Base-by-base conservation (phyloP, 169 alveolate genomes). In the Plasmodium gallinaceum region DNA sequence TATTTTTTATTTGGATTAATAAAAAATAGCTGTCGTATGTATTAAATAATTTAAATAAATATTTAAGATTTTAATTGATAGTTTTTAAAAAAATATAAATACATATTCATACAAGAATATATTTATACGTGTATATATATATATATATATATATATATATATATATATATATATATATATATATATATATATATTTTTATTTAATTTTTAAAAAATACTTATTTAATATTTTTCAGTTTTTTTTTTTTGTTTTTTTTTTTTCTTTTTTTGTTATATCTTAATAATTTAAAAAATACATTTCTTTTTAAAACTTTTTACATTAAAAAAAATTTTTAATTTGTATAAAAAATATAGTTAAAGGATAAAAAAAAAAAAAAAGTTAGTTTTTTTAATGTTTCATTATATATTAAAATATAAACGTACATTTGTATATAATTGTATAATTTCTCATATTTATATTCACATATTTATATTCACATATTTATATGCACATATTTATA, bases 1-100 rank as follows among this genome's bases (percentile, higher is more conserved):
- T 70, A 45, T 48, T 70, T 48, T 70, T 24, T 45, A 7, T 70
- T 37, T 51, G 51, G 20, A 7, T 70, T 70, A 20, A 48, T 54
- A 65, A 48, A 70, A 26, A 22, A 24, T 46, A 54, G 46, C 52
- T 37, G 14, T 0, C 20, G 26, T 70, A 58, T 32, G 12, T 32
- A n/a, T 22, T 70, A 20, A 37, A 32, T 24, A 14, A 16, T 70
- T 70, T 70, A 18, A 48, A 70, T 70, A 48, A 48, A 39, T 37
- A 45, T 43, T 43, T 22, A 37, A 16, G 39, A 69, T 69, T 37
- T 45, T 43, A n/a, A 37, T 43, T 37, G 18, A 26, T 39, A 20
- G 7, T 69, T 69, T 69, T 69, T 69, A 54, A 69, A 43, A 4
- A 4, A 32, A 32, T 32, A 32, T 32, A 32, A 2, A 32, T 32